Base-by-base conservation (phyloP, 768 basidiomycete genomes). In the Leccinum disarticulatum region DNA sequence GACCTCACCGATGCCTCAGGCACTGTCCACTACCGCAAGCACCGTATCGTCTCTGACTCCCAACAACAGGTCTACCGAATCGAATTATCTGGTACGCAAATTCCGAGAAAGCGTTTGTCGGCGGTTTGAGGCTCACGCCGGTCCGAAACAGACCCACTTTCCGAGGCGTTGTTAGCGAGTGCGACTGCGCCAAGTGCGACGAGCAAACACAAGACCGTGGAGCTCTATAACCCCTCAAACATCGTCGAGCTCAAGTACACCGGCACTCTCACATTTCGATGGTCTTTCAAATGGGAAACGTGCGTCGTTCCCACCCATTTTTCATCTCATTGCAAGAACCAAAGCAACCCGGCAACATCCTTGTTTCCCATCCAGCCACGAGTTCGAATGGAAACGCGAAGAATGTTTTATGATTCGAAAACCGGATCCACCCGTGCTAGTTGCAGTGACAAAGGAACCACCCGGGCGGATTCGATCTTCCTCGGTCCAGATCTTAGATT, bases 341-440 rank as follows among this genome's bases (percentile, higher is more conserved):
- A 81, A 84, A 86, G 90, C 60, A 73, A 86, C 80, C 8, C 43
- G 25, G 31, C 11, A 25, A 7, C 14, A 43, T 51, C 13, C 13
- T 9, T 9, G 41, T 15, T 54, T 50, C 35, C 25, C 28, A 19
- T 38, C 28, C 66, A 93, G 91, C 38, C 87, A 93, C 61, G 84
- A 88, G 47, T 92, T 91, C 62, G 91, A 93, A 68, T 94, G 92
- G 91, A 89, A 85, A 68, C 81, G 88, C 48, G 90, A 92, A 68
- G 87, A 88, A 64, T 93, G 91, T 73, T 93, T 81, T 72, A 83
- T 93, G 73, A 71, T 93, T 47, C 84, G 91, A 22, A 93, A 93
- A 69, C 92, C 91, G 9, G 92, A 94, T 64, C 92, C 92, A 6
- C 88, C 92, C 47, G 91, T 94, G 2, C 81, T 93, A 10, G 87